Evolutionary conservation across 2,329 filamentous ascomycete species (phyloP).

Genomic region (Sporothrix luriei): DNA sequence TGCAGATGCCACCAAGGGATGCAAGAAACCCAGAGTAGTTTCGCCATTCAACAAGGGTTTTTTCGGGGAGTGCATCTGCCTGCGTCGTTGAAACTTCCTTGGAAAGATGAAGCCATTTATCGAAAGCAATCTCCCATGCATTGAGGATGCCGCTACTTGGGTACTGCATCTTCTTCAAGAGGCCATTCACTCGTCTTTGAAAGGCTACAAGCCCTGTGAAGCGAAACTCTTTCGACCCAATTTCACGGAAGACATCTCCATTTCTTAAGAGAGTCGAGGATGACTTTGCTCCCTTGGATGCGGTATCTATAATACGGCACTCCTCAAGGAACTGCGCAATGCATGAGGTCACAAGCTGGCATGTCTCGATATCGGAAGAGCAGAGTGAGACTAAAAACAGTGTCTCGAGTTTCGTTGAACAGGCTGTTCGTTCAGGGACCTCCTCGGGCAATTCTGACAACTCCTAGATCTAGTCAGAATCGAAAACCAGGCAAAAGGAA

Average conservation of each 20-base stretch:
- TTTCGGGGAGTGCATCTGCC: slow-evolving; percentile 58
- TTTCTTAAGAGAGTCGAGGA: slow-evolving; percentile 61
- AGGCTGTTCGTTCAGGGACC: slow-evolving; percentile 56
- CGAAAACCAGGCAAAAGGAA: background rate
- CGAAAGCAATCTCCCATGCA: slow-evolving; percentile 68
- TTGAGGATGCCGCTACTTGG: slow-evolving; percentile 68
- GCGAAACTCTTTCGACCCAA: slow-evolving; percentile 64
- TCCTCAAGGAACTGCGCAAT: slow-evolving; percentile 66
- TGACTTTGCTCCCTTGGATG: slow-evolving; percentile 54
- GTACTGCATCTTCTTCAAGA: slow-evolving; percentile 62
- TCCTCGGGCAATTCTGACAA: slow-evolving; percentile 58
- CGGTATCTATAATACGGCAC: slow-evolving; percentile 57
- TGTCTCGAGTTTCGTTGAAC: slow-evolving; percentile 62
- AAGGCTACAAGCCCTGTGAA: slow-evolving; percentile 71
- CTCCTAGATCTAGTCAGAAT: slow-evolving; percentile 48
- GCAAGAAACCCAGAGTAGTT: slow-evolving; percentile 70
- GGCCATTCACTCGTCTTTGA: slow-evolving; percentile 64
- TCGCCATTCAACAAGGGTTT: slow-evolving; percentile 64
- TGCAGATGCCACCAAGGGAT: slow-evolving; percentile 67
- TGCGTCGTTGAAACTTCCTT: slow-evolving; percentile 62
- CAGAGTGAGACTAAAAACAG: slow-evolving; percentile 65
- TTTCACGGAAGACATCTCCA: slow-evolving; percentile 61
- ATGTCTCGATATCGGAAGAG: slow-evolving; percentile 66
- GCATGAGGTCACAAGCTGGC: slow-evolving; percentile 64
- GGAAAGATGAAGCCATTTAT: slow-evolving; percentile 65